phyloP scores from a whole-genome alignment of 2,329 filamentous ascomycete genomes.

The Hypoxylon sp. region DNA sequence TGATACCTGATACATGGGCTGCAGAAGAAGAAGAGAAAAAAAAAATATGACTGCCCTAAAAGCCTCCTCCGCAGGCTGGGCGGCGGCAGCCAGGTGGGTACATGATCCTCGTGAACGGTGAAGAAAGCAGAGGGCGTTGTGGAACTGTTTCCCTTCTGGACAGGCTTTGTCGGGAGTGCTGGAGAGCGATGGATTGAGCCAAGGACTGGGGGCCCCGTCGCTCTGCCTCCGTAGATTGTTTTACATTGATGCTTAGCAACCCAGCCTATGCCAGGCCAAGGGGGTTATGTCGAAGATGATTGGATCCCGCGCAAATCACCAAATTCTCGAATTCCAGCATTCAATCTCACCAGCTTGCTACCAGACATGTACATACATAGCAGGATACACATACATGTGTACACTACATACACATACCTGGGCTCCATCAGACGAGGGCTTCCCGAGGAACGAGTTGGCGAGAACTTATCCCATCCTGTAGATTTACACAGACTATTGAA shows the following conservation, averaged over 20 bases:
- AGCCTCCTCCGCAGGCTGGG: constrained; percentile 22
- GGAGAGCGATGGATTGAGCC: constrained; percentile 27
- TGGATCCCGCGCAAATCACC: constrained; percentile 36
- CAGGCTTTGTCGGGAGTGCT: constrained; percentile 24
- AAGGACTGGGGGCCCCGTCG: constrained; percentile 40
- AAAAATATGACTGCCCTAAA: constrained; percentile 8
- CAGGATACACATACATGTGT: too few relatives aligned
- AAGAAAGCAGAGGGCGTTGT: constrained; percentile 38
- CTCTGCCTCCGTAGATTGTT: constrained; percentile 53
- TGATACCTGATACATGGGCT: constrained; percentile 21
- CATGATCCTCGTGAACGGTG: constrained; percentile 37
- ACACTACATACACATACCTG: too few relatives aligned
- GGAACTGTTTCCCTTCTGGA: constrained; percentile 33
- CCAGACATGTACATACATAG: too few relatives aligned
- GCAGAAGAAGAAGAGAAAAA: constrained; percentile 2
- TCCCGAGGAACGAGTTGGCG: constrained; percentile 18
- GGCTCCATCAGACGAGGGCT: constrained; percentile 6
- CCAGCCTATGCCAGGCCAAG: constrained; percentile 24
- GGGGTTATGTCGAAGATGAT: constrained; percentile 26
- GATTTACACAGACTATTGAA: constrained; percentile 43
- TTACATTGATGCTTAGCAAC: constrained; percentile 54
- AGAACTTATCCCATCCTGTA: constrained; percentile 20
- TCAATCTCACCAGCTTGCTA: constrained; percentile 13
- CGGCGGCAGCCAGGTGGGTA: constrained; percentile 26
- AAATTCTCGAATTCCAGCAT: constrained; percentile 34